phyloP scores from a whole-genome alignment of 257 asterid species.

The Lycium ferocissimum region DNA sequence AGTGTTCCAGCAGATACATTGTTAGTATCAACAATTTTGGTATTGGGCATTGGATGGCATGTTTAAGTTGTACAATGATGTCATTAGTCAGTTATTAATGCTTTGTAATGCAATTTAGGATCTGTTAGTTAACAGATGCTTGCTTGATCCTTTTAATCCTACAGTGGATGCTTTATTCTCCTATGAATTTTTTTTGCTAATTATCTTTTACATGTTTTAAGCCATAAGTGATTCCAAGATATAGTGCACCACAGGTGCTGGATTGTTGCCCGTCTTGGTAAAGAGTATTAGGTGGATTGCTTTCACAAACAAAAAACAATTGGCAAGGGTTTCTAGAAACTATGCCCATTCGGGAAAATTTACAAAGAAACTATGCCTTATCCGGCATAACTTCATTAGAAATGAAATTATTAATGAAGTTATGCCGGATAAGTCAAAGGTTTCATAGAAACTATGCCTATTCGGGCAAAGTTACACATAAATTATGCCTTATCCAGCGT shows the following conservation, averaged over 20 bases:
- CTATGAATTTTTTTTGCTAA: neutral
- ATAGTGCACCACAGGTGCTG: neutral
- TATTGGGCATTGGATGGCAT: neutral
- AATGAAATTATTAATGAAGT: too few relatives aligned
- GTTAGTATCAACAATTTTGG: neutral
- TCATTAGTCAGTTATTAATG: neutral
- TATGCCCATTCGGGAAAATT: too few relatives aligned
- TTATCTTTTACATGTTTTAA: neutral
- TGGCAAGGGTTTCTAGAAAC: too few relatives aligned
- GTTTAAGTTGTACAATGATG: neutral
- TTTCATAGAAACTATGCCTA: neutral
- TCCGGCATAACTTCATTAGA: too few relatives aligned
- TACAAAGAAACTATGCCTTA: too few relatives aligned
- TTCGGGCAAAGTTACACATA: too few relatives aligned
- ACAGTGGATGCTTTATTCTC: neutral
- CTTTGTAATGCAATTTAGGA: neutral
- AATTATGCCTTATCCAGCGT: too few relatives aligned
- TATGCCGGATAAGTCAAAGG: too few relatives aligned
- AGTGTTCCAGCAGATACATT: neutral
- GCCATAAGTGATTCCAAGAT: conserved; percentile 11
- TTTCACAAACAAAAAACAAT: neutral
- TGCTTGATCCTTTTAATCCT: neutral
- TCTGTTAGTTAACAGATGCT: neutral
- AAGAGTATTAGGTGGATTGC: neutral
- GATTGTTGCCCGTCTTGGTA: neutral